Percentiles rank a stretch among this genome's conserved stretches.
Conservation (phyloP, 768 basidiomycete genomes). For the Tremella mesenterica region DNA sequence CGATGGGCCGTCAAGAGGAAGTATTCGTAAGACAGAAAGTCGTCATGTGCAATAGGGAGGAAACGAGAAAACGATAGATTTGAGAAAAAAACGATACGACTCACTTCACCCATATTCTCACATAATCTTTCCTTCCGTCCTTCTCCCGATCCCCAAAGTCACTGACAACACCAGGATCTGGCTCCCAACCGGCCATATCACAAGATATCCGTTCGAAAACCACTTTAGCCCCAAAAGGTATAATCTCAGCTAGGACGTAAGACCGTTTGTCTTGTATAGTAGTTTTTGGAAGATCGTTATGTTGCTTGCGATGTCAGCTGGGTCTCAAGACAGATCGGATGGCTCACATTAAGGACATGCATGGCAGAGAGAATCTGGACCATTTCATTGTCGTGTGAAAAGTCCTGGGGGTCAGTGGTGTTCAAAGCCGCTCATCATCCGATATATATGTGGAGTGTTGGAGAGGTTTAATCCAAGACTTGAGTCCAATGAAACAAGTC, state of each 20-base stretch:
- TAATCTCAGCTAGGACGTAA: constrained; percentile 47
- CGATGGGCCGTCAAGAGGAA: too few relatives aligned
- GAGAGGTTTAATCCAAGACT: too few relatives aligned
- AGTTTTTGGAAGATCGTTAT: constrained; percentile 20
- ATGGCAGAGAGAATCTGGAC: constrained; percentile 61
- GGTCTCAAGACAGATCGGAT: background rate
- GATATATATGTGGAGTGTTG: too few relatives aligned
- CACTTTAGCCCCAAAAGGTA: constrained; percentile 68
- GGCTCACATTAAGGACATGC: constrained; percentile 51
- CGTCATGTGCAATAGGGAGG: background rate
- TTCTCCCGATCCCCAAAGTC: constrained; percentile 45
- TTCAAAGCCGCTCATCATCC: background rate
- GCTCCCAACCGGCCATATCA: constrained; percentile 36
- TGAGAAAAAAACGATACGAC: background rate
- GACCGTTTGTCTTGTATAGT: constrained; percentile 16
- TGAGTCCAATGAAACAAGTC: background rate
- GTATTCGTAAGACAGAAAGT: background rate
- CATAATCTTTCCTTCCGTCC: constrained; percentile 47
- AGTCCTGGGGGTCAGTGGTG: constrained; percentile 49
- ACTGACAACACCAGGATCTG: constrained; percentile 27
- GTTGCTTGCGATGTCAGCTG: constrained; percentile 17
- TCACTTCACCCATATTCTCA: constrained; percentile 66
- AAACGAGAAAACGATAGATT: background rate
- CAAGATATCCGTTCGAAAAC: constrained; percentile 58
- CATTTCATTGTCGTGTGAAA: constrained; percentile 81